Percentiles rank a stretch among this genome's conserved stretches.
Evolutionary conservation across 495 filamentous ascomycete genomes (phyloP).

Genomic region (Aspergillus steynii): DNA sequence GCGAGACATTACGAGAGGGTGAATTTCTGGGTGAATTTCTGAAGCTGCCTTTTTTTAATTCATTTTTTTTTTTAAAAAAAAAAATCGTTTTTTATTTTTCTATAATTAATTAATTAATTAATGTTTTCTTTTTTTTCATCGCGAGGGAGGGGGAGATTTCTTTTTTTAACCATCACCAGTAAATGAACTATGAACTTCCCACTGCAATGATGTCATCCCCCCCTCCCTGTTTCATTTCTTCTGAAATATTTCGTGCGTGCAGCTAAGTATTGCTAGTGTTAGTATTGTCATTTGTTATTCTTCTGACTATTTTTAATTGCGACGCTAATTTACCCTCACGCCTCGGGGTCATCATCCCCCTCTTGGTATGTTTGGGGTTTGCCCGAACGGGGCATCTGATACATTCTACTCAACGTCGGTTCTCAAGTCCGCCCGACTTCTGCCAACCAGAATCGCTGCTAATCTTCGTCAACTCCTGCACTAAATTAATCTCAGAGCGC

Average conservation of each 20-base stretch:
- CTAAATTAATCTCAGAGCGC: too few species aligned
- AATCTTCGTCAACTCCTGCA: not conserved
- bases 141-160: not conserved
- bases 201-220: not conserved
- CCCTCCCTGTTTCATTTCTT: not conserved
- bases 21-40: not conserved
- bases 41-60: not conserved
- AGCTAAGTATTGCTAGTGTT: not conserved
- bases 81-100: too few species aligned
- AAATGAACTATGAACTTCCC: not conserved
- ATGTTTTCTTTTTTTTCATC: too few species aligned
- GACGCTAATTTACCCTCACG: slow-evolving; percentile 13
- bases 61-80: too few species aligned
- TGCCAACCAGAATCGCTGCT: not conserved
- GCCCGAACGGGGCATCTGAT: slow-evolving; percentile 39
- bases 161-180: not conserved
- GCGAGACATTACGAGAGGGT: not conserved
- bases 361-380: slow-evolving; percentile 22
- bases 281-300: not conserved
- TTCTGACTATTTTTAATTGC: not conserved
- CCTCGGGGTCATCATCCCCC: slow-evolving; percentile 17
- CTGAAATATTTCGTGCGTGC: too few species aligned
- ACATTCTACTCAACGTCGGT: slow-evolving; percentile 28
- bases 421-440: slow-evolving; percentile 5
- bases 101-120: too few species aligned